phyloP scores from a whole-genome alignment of 225 moss, liverwort and hornwort genomes.

The Marchantia polymorpha region DNA sequence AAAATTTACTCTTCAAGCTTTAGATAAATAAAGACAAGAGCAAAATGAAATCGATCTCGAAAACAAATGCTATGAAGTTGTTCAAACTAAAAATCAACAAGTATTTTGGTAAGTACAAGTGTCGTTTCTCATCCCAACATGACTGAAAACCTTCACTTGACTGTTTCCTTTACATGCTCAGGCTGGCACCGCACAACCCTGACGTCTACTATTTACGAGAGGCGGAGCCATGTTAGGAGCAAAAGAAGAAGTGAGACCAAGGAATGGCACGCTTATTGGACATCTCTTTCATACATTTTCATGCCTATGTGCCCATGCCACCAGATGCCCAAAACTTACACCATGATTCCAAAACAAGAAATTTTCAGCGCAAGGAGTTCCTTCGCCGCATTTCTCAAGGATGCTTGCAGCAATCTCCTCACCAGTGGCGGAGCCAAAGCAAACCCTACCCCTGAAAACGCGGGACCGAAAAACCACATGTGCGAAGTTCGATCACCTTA shows the following conservation, averaged over 20 bases:
- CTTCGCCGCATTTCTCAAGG: not conserved
- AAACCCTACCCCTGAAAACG: too few relatives aligned
- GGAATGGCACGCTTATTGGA: not conserved
- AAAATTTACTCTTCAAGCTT: too few relatives aligned
- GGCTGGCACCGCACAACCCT: conserved; percentile 66
- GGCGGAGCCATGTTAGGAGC: not conserved
- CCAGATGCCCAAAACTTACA: not conserved
- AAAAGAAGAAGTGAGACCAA: not conserved
- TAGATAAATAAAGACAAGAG: too few relatives aligned
- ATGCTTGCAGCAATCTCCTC: conserved; percentile 1
- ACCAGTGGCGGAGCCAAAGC: too few relatives aligned
- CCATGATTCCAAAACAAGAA: not conserved
- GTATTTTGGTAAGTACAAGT: too few relatives aligned
- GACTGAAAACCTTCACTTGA: conserved; percentile 27
- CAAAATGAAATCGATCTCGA: too few relatives aligned
- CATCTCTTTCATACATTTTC: not conserved
- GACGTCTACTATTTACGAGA: conserved; percentile 27
- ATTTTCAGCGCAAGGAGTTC: not conserved
- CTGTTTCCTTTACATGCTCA: conserved; percentile 64
- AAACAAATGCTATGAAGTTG: too few relatives aligned
- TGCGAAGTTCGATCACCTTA: too few relatives aligned
- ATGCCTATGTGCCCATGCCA: not conserved
- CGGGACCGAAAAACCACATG: too few relatives aligned
- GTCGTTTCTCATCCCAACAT: conserved; percentile 99
- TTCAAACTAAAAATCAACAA: too few relatives aligned